Evolutionary conservation across 2,329 filamentous ascomycete species (phyloP), one percentile per base, ranked within the genome.

Genomic region (Parasarocladium wereldwijsianum): DNA sequence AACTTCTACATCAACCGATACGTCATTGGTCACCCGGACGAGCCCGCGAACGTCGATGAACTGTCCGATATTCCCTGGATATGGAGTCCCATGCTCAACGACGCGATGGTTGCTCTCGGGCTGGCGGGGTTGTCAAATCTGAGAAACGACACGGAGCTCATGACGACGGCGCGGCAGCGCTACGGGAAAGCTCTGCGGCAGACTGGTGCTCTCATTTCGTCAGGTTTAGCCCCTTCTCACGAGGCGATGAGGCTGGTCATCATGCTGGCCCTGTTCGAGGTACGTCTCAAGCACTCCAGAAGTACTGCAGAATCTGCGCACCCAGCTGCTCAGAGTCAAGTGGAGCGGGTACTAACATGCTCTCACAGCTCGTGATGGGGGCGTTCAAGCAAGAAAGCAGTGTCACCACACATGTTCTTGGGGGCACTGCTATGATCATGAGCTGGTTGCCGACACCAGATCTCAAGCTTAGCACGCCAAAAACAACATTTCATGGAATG

Each of bases 251-350:
- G 61, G 17, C 50, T 62, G 6, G 64, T 74, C 17, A 54, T 76
- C 24, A 57, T 70, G 40, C 58, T 76, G 38, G 68, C 69, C 26
- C 56, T 74, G 45, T 76, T 70, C 36, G 70, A 76, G 57, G 70
- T 74, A 49, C 41, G 52, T 37, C 35, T 33, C 30, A 10, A 6
- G 10, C 5, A 10, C 17, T 24, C 21, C 30, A 24, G 21, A 23
- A 20, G 19, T 28, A 15, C n/a, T 29, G 26, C 22, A 29, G 11
- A 26, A 20, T 30, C 33, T 26, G n/a, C 31, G 18, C 32, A 26
- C 30, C 33, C 38, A 23, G 5, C 15, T 8, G 19, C 24, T 31
- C 14, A 19, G 12, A 7, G 8, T 11, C 9, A 16, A 24, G 10
- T 21, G 19, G 19, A 21, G 8, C 13, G 7, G 13, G 13, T 17